Base-by-base conservation (phyloP, 768 basidiomycete genomes). In the Suillus subaureus region DNA sequence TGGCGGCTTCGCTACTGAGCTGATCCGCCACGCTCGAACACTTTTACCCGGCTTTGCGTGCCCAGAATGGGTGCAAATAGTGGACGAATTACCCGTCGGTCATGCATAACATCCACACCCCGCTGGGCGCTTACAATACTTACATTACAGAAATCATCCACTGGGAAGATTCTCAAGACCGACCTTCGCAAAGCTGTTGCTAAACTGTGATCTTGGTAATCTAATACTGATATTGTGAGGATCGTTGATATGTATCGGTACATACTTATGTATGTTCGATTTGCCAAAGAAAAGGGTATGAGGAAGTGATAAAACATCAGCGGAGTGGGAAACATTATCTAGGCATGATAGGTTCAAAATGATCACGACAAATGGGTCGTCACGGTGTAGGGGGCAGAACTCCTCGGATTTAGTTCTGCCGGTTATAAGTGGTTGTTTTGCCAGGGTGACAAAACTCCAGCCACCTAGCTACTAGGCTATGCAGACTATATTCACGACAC, bases 51-150 rank as follows among this genome's bases (percentile, higher is more conserved):
- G 92, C 1, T 96, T 96, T 76, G 93, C 94, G 11, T 88, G 88
- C 66, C 94, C 94, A 0, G 94, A 96, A 70, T 96, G 94, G 93
- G 87, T 96, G 1, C 80, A 85, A 63, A 80, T 95, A 37, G 91
- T 96, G 3, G 78, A 85, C 1, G 90, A 91, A 65, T 78, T 96
- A 63, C 93, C 93, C n/a, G 93, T 92, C 70, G 79, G 87, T 74
- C 7, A 51, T 65, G 11, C 6, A 49, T 66, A 28, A 31, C 45
- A 28, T 43, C 43, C 45, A 35, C 13, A 42, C 13, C 12, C 26
- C 2, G 18, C 12, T 28, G 5, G 6, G 18, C 12, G 23, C 26
- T 63, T 39, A 49, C 35, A 26, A n/a, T 18, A 28, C 61, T n/a
- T n/a, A n/a, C n/a, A n/a, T 56, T 37, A 13, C 70, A 94, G 92